A percentile compares a stretch with the other conserved stretches of the same genome.
Evolutionary conservation across 176 grass and related monocot genomes (phyloP).

Genomic region (Canna indica): DNA sequence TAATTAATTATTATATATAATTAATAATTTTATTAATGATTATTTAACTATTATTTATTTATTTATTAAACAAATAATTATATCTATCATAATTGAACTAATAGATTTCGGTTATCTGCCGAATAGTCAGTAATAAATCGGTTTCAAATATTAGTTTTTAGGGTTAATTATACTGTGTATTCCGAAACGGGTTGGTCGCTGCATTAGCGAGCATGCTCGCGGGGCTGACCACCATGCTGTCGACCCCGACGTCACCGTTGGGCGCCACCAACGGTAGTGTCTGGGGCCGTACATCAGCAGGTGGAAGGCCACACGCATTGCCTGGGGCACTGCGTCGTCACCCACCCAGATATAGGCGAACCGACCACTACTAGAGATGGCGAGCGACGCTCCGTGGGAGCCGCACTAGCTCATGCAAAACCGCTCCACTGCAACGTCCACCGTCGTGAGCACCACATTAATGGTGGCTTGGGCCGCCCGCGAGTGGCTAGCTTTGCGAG

Average conservation of each 20-base stretch:
- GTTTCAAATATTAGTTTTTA: no score
- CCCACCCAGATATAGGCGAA: slow-evolving; percentile 60
- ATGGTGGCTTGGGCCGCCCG: slow-evolving; percentile 23
- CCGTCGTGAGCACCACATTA: slow-evolving; percentile 54
- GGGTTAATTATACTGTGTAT: no score
- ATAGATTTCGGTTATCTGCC: no score
- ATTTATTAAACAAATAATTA: no score
- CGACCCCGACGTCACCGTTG: slow-evolving; percentile 51
- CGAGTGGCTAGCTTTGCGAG: slow-evolving; percentile 34
- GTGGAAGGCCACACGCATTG: slow-evolving; percentile 90
- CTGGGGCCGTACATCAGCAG: slow-evolving; percentile 60
- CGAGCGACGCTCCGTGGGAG: slow-evolving; percentile 30
- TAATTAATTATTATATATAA: no score
- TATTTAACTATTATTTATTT: no score
- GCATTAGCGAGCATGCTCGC: slow-evolving; percentile 59
- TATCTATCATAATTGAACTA: no score
- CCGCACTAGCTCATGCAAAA: slow-evolving; percentile 85
- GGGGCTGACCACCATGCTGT: slow-evolving; percentile 68
- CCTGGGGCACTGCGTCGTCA: slow-evolving; percentile 50
- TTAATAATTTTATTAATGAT: no score
- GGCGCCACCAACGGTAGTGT: slow-evolving; percentile 46
- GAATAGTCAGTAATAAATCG: no score
- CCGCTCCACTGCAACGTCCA: slow-evolving; percentile 61
- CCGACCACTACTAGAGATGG: not conserved
- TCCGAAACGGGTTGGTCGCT: slow-evolving; percentile 67